Evolutionary conservation across 2,329 filamentous ascomycete species (phyloP).

Genomic region (Colletotrichum sp.): DNA sequence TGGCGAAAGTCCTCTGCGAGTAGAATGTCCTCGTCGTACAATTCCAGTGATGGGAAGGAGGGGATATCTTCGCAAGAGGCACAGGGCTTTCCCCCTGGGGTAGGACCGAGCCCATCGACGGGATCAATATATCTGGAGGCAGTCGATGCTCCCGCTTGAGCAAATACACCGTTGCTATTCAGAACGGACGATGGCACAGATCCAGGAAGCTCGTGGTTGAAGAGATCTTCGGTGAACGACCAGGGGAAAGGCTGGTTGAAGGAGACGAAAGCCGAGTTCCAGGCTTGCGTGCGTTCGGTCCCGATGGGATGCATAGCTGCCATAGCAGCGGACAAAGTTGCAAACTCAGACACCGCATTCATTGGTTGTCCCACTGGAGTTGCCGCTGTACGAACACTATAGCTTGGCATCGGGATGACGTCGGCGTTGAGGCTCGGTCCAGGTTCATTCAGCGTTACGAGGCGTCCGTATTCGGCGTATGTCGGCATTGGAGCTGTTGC

Average conservation of each 20-base stretch:
- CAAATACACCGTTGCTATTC: neutral
- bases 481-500: neutral
- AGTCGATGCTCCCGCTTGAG: fast-evolving
- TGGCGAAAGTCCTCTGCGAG: neutral
- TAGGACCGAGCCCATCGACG: fast-evolving
- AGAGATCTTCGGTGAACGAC: neutral
- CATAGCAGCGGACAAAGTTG: neutral
- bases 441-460: neutral
- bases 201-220: neutral
- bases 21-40: neutral
- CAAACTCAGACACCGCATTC: neutral
- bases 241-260: neutral
- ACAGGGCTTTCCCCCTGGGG: neutral
- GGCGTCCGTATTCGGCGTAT: neutral
- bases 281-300: fast-evolving
- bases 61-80: neutral
- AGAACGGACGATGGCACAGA: neutral
- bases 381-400: neutral
- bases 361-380: fast-evolving
- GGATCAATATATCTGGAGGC: neutral
- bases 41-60: neutral
- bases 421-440: neutral
- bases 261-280: neutral
- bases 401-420: neutral
- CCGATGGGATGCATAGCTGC: neutral